Evolutionary conservation across 371 early-diverging fungal species (phyloP).

Genomic region (Dichotomocladium elegans): DNA sequence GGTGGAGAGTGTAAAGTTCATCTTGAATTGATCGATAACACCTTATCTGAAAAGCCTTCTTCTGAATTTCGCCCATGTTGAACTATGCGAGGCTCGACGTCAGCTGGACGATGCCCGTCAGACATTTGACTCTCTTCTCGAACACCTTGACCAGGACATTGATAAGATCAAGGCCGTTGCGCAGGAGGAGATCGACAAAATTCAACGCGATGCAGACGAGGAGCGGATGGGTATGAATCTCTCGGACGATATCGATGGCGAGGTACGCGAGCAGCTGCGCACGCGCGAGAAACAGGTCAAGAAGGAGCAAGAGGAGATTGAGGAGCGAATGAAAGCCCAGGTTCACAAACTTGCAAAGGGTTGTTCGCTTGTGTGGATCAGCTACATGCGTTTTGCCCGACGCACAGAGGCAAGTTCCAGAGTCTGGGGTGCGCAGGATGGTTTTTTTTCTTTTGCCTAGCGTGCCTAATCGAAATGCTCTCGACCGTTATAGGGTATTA

Average conservation of each 20-base stretch:
- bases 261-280: constrained; percentile 70
- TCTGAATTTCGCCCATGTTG: constrained; percentile 82
- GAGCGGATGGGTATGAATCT: constrained; percentile 43
- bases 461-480: neutral
- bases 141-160: constrained; percentile 47
- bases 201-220: constrained; percentile 43
- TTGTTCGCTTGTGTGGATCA: constrained; percentile 78
- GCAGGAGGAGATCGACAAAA: constrained; percentile 43
- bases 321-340: constrained; percentile 55
- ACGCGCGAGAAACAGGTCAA: constrained; percentile 61
- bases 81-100: constrained; percentile 77
- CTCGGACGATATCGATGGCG: constrained; percentile 76
- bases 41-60: constrained; percentile 71
- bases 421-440: no score
- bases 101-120: constrained; percentile 64
- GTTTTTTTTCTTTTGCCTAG: no score
- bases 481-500: constrained; percentile 44
- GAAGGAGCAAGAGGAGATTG: constrained; percentile 63
- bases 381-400: constrained; percentile 81
- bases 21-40: no score
- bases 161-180: constrained; percentile 48
- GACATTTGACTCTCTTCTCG: constrained; percentile 70
- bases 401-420: constrained; percentile 74
- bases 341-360: constrained; percentile 59
- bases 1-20: neutral